Evolutionary conservation across 768 basidiomycete species (phyloP), one percentile per base, ranked within the genome.

Genomic region (Agaricus bisporus): DNA sequence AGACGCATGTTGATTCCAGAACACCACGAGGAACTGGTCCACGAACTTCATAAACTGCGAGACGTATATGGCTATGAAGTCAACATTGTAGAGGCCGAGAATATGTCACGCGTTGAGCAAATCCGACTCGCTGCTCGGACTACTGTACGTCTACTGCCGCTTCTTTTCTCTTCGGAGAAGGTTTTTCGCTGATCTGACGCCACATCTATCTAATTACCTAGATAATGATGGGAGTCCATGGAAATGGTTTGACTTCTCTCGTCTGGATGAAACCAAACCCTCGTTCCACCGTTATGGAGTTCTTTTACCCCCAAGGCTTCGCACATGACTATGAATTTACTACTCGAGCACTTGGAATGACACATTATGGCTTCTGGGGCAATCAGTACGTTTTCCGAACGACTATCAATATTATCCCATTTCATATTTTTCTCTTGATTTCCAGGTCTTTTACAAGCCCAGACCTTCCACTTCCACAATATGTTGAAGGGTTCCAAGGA

Each of bases 171-270:
- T 26, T 12, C 22, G 28, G 41, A 56, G 17, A 26, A 41, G 28
- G 12, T 14, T 14, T 39, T 3, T 39, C 17, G 17, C 15, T 17
- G 17, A 39, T 17, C 17, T 39, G 38, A 17, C 15, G 38, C 15
- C 38, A n/a, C 38, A 32, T 39, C 17, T 12, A 39, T 39, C n/a
- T 14, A 14, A 39, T 39, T n/a, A 39, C 1, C 12, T 56, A 95
- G 93, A 91, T 95, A 61, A 80, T 95, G 85, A 86, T 95, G 79
- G 93, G 93, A 54, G 87, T 95, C 14, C 93, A 95, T 61, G 93
- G 94, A 9, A 95, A 97, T 63, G 94, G 91, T 29, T 66, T 97
- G 37, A 95, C 92, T 0, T 79, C 90, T 26, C 77, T 95, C 0
- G 65, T 97, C 4, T 97, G 92, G 93, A 97, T 95, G 94, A 85